These are phyloP conservation scores for Blumeria hordei DNA, from an alignment of 2,329 filamentous ascomycete species.

Conservation along the genomic window DNA sequence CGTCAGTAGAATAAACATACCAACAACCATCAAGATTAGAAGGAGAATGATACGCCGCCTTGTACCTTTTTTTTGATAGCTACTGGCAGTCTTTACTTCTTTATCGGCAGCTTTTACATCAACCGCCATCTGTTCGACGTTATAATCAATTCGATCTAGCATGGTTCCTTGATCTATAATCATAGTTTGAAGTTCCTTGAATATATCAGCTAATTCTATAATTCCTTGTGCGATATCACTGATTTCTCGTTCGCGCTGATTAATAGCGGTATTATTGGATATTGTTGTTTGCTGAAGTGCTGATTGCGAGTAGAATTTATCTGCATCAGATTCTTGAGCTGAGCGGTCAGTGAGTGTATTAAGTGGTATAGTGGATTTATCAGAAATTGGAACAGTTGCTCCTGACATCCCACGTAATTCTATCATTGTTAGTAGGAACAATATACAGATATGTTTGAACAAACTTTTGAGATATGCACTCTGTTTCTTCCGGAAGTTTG, in stretches of 20 bases:
- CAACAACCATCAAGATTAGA: slow-evolving; percentile 61
- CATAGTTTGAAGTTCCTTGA: slow-evolving; percentile 89
- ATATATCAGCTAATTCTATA: slow-evolving; percentile 88
- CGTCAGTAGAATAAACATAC: slow-evolving; percentile 61
- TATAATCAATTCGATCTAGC: slow-evolving; percentile 90
- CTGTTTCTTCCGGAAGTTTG: slow-evolving; percentile 89
- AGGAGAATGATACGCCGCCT: slow-evolving; percentile 86
- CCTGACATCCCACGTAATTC: slow-evolving; percentile 53
- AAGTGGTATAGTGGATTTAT: slow-evolving; percentile 24
- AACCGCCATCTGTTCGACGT: slow-evolving; percentile 82
- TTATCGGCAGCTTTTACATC: slow-evolving; percentile 86
- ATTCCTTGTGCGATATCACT: slow-evolving; percentile 96
- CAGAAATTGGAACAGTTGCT: slow-evolving; percentile 28
- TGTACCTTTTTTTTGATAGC: slow-evolving; percentile 68
- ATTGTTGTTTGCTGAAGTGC: slow-evolving; percentile 50
- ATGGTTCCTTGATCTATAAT: slow-evolving; percentile 80
- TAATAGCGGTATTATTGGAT: slow-evolving; percentile 62
- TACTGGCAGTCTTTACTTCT: slow-evolving; percentile 68
- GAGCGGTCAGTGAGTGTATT: slow-evolving; percentile 57
- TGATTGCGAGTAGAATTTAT: slow-evolving; percentile 75
- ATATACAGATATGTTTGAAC: slow-evolving; percentile 5
- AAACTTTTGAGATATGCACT: slow-evolving; percentile 84
- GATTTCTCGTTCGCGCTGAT: slow-evolving; percentile 85
- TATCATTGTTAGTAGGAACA: slow-evolving; percentile 16
- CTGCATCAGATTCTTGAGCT: slow-evolving; percentile 76